Conservation (phyloP, 2,329 filamentous ascomycete genomes). For the Cytospora piceicola region DNA sequence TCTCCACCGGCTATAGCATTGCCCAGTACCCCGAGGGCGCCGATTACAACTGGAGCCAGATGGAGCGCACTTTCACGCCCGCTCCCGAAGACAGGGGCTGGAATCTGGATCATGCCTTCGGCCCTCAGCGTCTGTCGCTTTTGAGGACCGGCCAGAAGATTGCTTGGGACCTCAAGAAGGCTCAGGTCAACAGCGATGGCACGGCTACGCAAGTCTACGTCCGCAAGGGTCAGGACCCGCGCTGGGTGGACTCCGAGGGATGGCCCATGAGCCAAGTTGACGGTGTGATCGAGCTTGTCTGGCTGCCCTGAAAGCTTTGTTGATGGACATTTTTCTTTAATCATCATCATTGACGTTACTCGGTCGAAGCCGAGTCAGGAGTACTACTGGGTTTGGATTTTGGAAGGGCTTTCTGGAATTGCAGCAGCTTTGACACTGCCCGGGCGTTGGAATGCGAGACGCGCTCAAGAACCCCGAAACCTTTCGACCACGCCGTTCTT, state of each 20-base stretch:
- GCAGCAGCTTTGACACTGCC: conserved; percentile 1
- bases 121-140: conserved; percentile 39
- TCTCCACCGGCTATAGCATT: conserved; percentile 64
- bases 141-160: conserved; percentile 40
- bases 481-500: background rate
- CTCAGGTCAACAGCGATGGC: conserved; percentile 51
- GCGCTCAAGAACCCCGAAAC: conserved; percentile 2
- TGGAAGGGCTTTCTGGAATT: background rate
- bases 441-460: background rate
- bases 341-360: conserved; percentile 8
- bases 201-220: conserved; percentile 58
- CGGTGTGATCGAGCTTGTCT: conserved; percentile 61
- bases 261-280: conserved; percentile 57
- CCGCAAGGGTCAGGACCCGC: conserved; percentile 54
- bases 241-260: conserved; percentile 54
- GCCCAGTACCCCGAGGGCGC: conserved; percentile 59
- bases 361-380: conserved; percentile 10
- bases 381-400: conserved; percentile 1
- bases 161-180: conserved; percentile 54
- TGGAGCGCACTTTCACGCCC: conserved; percentile 40
- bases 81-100: conserved; percentile 39
- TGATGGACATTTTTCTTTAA: conserved; percentile 2
- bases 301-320: conserved; percentile 46
- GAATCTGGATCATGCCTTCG: conserved; percentile 40
- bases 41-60: conserved; percentile 42